Conservation (phyloP, 768 basidiomycete genomes). For the Mycena galopus region DNA sequence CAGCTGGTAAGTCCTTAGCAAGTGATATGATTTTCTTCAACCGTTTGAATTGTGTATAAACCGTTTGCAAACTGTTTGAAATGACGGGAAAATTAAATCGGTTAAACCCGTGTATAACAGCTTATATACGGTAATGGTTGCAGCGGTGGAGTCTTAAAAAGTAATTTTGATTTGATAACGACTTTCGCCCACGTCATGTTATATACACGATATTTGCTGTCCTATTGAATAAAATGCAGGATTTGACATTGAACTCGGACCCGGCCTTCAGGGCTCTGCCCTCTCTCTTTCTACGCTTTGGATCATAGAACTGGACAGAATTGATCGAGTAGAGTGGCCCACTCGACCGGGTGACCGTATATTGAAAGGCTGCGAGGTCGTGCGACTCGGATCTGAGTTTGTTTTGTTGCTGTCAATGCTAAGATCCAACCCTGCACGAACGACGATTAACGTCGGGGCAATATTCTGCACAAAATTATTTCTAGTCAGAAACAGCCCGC, state of each 20-base stretch:
- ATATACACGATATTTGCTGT: background rate
- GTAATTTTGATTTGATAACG: background rate
- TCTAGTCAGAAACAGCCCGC: constrained; percentile 1
- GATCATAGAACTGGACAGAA: constrained; percentile 1
- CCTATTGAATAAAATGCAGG: too few species aligned
- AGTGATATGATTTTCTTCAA: too few species aligned
- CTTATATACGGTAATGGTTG: background rate
- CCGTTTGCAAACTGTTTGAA: too few species aligned
- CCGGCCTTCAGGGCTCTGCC: background rate
- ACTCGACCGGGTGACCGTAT: constrained; percentile 1
- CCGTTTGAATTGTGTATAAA: too few species aligned
- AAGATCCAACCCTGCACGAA: constrained; percentile 2
- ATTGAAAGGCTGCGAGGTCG: constrained; percentile 2
- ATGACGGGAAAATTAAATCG: background rate
- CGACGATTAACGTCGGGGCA: constrained; percentile 2
- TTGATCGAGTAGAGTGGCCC: constrained; percentile 2
- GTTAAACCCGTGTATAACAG: background rate
- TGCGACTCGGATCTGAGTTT: background rate
- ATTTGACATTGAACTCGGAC: constrained; percentile 1
- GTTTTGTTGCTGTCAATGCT: background rate
- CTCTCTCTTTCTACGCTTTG: background rate
- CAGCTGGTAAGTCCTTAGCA: too few species aligned
- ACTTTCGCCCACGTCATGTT: background rate
- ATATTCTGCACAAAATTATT: constrained; percentile 5
- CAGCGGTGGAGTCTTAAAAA: background rate